Evolutionary conservation across 2,329 filamentous ascomycete genomes (phyloP).

Genomic region (Pseudopithomyces maydicus): DNA sequence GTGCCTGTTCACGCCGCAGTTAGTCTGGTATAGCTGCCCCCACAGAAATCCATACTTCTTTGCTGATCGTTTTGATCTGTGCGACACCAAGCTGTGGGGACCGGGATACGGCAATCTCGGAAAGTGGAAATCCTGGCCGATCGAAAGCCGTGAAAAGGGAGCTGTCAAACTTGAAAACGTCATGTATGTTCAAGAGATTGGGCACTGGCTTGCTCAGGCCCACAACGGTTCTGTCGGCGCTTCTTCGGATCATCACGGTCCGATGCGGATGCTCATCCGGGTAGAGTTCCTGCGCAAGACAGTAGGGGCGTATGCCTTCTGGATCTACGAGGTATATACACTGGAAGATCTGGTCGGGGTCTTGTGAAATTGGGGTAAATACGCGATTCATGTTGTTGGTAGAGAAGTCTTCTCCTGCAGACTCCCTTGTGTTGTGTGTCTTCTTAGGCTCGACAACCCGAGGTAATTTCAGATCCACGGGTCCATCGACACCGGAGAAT

Average conservation of each 20-base stretch:
- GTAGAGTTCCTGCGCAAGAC: slow-evolving; percentile 9
- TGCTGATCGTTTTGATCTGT: slow-evolving; percentile 16
- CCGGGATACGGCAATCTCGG: slow-evolving; percentile 13
- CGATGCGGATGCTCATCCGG: slow-evolving; percentile 8
- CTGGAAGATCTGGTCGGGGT: slow-evolving; percentile 8
- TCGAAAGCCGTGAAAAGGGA: slow-evolving; percentile 15
- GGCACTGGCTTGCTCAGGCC: slow-evolving; percentile 6
- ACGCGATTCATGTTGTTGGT: slow-evolving; percentile 1
- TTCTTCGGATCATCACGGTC: slow-evolving; percentile 14
- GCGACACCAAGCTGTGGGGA: slow-evolving; percentile 10
- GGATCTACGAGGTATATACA: slow-evolving; percentile 17
- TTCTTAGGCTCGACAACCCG: neutral
- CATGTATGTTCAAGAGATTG: slow-evolving; percentile 20
- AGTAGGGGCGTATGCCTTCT: slow-evolving; percentile 12
- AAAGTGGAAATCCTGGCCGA: slow-evolving; percentile 10
- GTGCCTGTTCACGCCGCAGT: neutral
- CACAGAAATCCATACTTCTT: slow-evolving; percentile 13
- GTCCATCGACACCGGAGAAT: neutral
- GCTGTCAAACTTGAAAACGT: slow-evolving; percentile 12
- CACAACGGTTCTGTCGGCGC: slow-evolving; percentile 6
- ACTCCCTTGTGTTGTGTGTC: neutral
- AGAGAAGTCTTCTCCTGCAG: neutral
- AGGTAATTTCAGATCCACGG: neutral
- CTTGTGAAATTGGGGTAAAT: slow-evolving; percentile 6
- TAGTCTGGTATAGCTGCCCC: neutral